phyloP scores from a whole-genome alignment of 306 rosid genomes.

The Sophora flavescens region DNA sequence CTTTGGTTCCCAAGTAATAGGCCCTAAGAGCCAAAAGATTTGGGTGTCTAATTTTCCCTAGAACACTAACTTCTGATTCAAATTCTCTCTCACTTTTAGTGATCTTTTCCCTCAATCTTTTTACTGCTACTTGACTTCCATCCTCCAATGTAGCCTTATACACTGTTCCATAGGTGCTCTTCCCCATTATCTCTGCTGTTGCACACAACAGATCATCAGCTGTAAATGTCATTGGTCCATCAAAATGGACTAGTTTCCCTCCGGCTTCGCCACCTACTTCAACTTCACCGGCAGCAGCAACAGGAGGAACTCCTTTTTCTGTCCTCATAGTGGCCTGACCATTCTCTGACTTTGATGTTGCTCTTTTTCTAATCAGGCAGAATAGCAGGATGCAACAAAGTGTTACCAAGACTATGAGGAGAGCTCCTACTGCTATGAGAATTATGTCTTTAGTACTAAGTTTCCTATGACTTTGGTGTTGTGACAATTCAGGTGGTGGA shows the following conservation, averaged over 20 bases:
- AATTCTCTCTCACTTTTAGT: slow-evolving; percentile 76
- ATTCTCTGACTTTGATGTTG: slow-evolving; percentile 51
- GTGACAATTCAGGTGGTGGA: slow-evolving; percentile 48
- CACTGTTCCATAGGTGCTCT: slow-evolving; percentile 84
- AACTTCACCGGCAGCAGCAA: slow-evolving; percentile 54
- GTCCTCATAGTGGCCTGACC: slow-evolving; percentile 45
- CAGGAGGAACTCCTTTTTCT: slow-evolving; percentile 63
- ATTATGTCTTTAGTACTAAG: slow-evolving; percentile 72
- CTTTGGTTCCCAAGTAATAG: slow-evolving; percentile 78
- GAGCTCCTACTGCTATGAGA: slow-evolving; percentile 73
- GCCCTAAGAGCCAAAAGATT: slow-evolving; percentile 78
- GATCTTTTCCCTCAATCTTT: slow-evolving; percentile 85
- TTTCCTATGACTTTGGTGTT: slow-evolving; percentile 50
- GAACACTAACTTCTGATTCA: slow-evolving; percentile 66
- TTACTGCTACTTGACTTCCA: slow-evolving; percentile 84
- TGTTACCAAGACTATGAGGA: slow-evolving; percentile 56
- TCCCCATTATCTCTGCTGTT: slow-evolving; percentile 86
- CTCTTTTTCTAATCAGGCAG: slow-evolving; percentile 63
- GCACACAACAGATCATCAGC: slow-evolving; percentile 89
- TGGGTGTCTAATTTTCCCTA: slow-evolving; percentile 78
- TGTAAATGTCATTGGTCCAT: slow-evolving; percentile 70
- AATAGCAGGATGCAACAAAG: slow-evolving; percentile 63
- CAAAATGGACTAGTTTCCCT: slow-evolving; percentile 81
- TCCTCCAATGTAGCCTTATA: slow-evolving; percentile 84
- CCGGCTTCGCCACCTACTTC: slow-evolving; percentile 71